Base-by-base conservation (phyloP, 2,329 filamentous ascomycete genomes). In the Aspergillus sp. region DNA sequence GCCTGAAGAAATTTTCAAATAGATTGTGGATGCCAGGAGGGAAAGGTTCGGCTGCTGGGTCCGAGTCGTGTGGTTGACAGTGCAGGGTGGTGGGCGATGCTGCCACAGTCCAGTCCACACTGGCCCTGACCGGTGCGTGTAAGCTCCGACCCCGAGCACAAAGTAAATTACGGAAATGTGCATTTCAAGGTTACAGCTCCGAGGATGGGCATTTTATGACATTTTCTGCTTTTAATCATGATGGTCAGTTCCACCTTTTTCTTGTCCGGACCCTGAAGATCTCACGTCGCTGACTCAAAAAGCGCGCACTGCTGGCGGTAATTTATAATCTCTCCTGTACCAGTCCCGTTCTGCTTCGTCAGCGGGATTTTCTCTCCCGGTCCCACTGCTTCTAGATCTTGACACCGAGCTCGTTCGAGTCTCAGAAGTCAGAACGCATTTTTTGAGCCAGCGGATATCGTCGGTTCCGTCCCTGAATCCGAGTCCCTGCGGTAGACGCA, bases 261-360 rank as follows among this genome's bases (percentile, higher is more conserved):
- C n/a, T n/a, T 3, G 34, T 45, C 24, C 24, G 47, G 53, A 56
- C 53, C 53, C 53, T 56, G 53, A 52, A 57, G 55, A 57, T 57
- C 55, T 39, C 38, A 36, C 15, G 34, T 2, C 5, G 15, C 39
- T 34, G 49, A 32, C 48, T 51, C 38, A 43, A 34, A 42, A 51
- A 42, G 38, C 18, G 34, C 48, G 41, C 48, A 49, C 17, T 42
- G n/a, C 9, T 42, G 17, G 7, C 9, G 8, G 26, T 39, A 39
- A 39, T 39, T 30, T 30, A 30, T n/a, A 17, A 42, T 12, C 13
- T 11, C 9, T 49, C 26, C 34, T 15, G 48, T 49, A 39, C 17
- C n/a, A 11, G 9, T 17, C 32, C 44, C 8, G 48, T n/a, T 39
- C 9, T 22, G 18, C 32, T 49, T 49, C 41, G 48, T 49, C 48